Percentiles rank a stretch among this genome's conserved stretches.
Evolutionary conservation across 495 filamentous ascomycete species (phyloP).

Genomic region (Tuber borchii): DNA sequence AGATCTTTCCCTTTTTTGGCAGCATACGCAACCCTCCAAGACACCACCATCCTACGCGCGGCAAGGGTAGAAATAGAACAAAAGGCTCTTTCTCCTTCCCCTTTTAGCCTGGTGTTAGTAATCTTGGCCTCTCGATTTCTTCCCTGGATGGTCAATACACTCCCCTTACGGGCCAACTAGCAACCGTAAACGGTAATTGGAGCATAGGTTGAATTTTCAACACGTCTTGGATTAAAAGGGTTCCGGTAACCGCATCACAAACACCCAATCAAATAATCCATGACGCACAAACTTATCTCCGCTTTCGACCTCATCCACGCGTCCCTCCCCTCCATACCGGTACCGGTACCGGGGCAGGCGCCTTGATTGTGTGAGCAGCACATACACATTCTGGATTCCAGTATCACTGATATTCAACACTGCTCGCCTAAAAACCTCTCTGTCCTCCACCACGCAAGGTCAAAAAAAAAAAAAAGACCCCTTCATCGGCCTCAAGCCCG

Average conservation of each 20-base stretch:
- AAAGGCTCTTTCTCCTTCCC: conserved; percentile 9
- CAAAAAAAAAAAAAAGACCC: not conserved
- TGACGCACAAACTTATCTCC: conserved; percentile 1
- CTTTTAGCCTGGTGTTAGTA: conserved; percentile 9
- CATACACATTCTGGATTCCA: not conserved
- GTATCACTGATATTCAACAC: not conserved
- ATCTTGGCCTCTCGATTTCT: not conserved
- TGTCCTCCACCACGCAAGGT: not conserved
- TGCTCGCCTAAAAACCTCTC: not conserved
- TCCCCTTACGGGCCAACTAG: not conserved
- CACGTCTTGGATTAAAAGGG: not conserved
- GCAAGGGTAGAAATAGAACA: conserved; percentile 21
- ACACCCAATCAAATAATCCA: not conserved
- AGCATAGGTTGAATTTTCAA: not conserved
- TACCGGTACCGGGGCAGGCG: no score
- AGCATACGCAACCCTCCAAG: conserved; percentile 37
- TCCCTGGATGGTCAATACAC: not conserved
- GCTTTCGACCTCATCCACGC: conserved; percentile 1
- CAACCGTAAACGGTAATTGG: not conserved
- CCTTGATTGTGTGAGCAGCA: not conserved
- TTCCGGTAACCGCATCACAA: not conserved
- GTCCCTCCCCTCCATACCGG: not conserved
- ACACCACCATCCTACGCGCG: conserved; percentile 26
- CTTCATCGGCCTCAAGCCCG: not conserved
- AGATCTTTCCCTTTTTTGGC: conserved; percentile 23